Evolutionary conservation across 2,329 filamentous ascomycete species (phyloP).

Genomic region (Fusarium pseudograminearum): DNA sequence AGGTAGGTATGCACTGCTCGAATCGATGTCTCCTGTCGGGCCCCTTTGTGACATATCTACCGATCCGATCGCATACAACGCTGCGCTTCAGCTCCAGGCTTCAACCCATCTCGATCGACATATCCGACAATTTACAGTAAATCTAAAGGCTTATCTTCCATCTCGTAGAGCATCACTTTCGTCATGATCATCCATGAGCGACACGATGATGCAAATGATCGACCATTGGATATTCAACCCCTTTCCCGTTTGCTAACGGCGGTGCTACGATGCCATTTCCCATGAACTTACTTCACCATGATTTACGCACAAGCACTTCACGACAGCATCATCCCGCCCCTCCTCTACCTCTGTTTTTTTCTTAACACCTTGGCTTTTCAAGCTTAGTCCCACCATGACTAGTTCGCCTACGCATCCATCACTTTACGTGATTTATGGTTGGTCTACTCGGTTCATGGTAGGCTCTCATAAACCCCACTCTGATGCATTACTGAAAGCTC

Average conservation of each 20-base stretch:
- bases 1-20: background rate
- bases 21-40: conserved; percentile 4
- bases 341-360: conserved; percentile 22
- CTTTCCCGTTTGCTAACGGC: conserved; percentile 1
- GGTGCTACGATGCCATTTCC: conserved; percentile 1
- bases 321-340: conserved; percentile 36
- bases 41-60: conserved; percentile 12
- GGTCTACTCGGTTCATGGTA: background rate
- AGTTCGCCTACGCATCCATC: conserved; percentile 24
- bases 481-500: background rate
- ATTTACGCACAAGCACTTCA: conserved; percentile 15
- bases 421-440: conserved; percentile 13
- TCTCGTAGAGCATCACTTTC: conserved; percentile 15
- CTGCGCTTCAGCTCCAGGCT: conserved; percentile 1
- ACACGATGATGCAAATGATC: conserved; percentile 24
- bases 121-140: background rate
- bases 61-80: conserved; percentile 32
- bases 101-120: conserved; percentile 25
- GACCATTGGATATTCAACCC: background rate
- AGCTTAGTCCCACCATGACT: conserved; percentile 25
- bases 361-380: conserved; percentile 14
- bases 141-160: background rate
- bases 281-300: conserved; percentile 7
- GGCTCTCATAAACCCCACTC: conserved; percentile 18
- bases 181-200: conserved; percentile 34